phyloP scores from a whole-genome alignment of 2,329 filamentous ascomycete genomes.

The Penicillium sp. region DNA sequence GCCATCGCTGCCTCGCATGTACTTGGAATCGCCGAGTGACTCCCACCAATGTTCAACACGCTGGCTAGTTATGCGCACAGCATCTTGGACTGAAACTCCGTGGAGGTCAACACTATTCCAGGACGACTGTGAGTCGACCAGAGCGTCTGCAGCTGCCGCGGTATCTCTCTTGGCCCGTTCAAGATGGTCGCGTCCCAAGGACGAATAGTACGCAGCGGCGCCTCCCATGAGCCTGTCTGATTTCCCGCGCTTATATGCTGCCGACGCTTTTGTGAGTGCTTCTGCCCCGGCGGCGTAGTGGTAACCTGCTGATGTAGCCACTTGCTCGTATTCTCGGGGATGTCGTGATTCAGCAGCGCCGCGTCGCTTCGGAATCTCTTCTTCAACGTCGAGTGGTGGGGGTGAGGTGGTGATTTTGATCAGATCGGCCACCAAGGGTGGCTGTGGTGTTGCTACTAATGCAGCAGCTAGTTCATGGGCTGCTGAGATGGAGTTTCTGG shows the following conservation, averaged over 20 bases:
- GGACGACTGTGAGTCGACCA: constrained; percentile 71
- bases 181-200: constrained; percentile 69
- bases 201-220: constrained; percentile 76
- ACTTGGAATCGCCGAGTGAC: constrained; percentile 67
- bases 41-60: constrained; percentile 78
- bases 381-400: constrained; percentile 29
- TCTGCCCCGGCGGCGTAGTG: constrained; percentile 54
- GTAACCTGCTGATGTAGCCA: constrained; percentile 46
- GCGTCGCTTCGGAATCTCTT: constrained; percentile 26
- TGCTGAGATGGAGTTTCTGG: constrained; percentile 60
- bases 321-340: constrained; percentile 30
- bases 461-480: constrained; percentile 65
- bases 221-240: constrained; percentile 76
- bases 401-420: constrained; percentile 49
- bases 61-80: constrained; percentile 74
- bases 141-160: constrained; percentile 70
- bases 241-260: constrained; percentile 64
- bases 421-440: constrained; percentile 40
- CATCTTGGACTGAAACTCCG: constrained; percentile 79
- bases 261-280: constrained; percentile 62
- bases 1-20: constrained; percentile 48
- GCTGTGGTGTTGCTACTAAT: constrained; percentile 48
- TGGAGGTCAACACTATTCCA: constrained; percentile 74
- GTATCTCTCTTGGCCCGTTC: constrained; percentile 62
- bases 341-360: constrained; percentile 14